These are phyloP conservation scores for Xerocomellus amylosporus DNA, from an alignment of 768 basidiomycete genomes.

Conservation along the genomic window DNA sequence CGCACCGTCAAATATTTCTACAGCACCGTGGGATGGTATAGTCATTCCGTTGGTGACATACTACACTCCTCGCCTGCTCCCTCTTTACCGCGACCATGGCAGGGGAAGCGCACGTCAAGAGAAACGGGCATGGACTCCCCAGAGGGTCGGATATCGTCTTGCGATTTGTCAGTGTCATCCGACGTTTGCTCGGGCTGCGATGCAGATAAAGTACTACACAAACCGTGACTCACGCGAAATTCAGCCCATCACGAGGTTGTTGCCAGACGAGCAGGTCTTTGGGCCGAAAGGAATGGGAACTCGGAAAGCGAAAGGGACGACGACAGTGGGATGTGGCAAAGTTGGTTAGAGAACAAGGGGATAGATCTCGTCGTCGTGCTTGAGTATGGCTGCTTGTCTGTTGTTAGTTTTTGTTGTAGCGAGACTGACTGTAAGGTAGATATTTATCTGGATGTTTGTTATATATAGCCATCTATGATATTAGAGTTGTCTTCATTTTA, in stretches of 20 bases:
- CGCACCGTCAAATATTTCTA: neutral
- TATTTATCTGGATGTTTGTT: neutral
- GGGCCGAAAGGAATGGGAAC: neutral
- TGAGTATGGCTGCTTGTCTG: constrained; percentile 10
- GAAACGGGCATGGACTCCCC: constrained; percentile 13
- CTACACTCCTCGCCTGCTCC: constrained; percentile 39
- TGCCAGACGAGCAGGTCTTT: constrained; percentile 39
- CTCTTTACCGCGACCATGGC: constrained; percentile 33
- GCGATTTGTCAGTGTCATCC: constrained; percentile 32
- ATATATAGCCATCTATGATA: neutral
- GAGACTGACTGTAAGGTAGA: neutral
- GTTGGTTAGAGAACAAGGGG: constrained; percentile 38
- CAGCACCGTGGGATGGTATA: constrained; percentile 2
- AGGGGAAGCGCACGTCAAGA: neutral
- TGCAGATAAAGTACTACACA: constrained; percentile 36
- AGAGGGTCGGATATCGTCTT: constrained; percentile 29
- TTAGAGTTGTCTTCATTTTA: neutral
- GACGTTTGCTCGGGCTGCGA: constrained; percentile 33
- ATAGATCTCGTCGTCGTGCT: constrained; percentile 37
- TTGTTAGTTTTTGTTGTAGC: neutral
- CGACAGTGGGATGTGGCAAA: constrained; percentile 38
- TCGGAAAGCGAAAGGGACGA: constrained; percentile 14
- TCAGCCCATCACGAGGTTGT: constrained; percentile 39
- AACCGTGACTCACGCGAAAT: constrained; percentile 40
- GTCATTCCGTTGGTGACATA: constrained; percentile 30